Percentiles rank a stretch among this genome's conserved stretches.
Evolutionary conservation across 129 eudicot genomes (phyloP).

Genomic region (Tagetes erecta): DNA sequence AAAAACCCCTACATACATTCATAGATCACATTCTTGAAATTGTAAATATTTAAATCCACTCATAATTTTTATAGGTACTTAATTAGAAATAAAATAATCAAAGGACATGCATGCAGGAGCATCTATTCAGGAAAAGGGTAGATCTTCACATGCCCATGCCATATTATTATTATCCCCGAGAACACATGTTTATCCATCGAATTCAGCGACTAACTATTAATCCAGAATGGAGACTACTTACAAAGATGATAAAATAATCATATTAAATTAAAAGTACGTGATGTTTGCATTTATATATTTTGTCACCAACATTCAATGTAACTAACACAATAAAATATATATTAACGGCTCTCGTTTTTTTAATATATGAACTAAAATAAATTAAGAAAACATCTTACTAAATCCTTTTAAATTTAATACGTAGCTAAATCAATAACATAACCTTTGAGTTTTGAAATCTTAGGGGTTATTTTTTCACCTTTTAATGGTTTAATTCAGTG

Average conservation of each 20-base stretch:
- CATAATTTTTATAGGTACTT: background rate
- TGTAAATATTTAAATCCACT: background rate
- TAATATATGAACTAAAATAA: too few relatives aligned
- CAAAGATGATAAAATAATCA: constrained; percentile 5
- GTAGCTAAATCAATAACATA: too few relatives aligned
- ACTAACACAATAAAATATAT: background rate
- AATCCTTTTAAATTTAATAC: too few relatives aligned
- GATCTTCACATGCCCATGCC: constrained; percentile 28
- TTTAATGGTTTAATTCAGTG: too few relatives aligned
- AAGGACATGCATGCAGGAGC: constrained; percentile 14
- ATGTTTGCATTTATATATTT: constrained; percentile 15
- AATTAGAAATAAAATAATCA: background rate
- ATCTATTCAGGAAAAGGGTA: constrained; percentile 34
- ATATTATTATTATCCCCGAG: constrained; percentile 30
- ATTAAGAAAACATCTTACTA: too few relatives aligned
- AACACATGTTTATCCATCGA: constrained; percentile 45
- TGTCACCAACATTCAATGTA: constrained; percentile 24
- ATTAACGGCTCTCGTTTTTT: too few relatives aligned
- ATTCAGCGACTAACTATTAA: constrained; percentile 30
- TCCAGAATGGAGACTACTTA: constrained; percentile 22
- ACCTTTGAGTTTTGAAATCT: too few relatives aligned
- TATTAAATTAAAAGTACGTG: background rate
- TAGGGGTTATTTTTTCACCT: too few relatives aligned
- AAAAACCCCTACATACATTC: background rate
- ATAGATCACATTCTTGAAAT: background rate